These are phyloP conservation scores for Coniochaeta sp. DNA, from an alignment of 2,329 filamentous ascomycete genomes.

Conservation along the genomic window DNA sequence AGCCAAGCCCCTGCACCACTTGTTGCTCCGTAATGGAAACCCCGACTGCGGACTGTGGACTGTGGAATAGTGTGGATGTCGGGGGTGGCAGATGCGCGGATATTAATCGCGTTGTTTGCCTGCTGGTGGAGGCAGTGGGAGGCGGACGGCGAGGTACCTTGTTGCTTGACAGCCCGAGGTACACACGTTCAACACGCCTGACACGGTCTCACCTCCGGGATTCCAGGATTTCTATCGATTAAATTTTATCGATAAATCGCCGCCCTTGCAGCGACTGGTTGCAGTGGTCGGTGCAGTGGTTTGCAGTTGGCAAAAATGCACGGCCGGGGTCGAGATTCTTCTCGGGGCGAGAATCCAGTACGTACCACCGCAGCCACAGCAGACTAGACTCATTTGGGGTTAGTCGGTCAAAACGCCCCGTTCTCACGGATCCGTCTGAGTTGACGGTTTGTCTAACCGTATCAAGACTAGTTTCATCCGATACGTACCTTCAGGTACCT, in stretches of 20 bases:
- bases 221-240: neutral
- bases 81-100: neutral
- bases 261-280: neutral
- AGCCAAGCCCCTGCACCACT: neutral
- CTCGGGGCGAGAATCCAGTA: neutral
- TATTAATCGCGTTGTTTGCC: neutral
- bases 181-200: neutral
- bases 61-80: too few relatives aligned
- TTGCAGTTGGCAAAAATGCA: neutral
- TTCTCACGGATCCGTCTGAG: neutral
- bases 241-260: neutral
- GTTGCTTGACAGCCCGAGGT: too few relatives aligned
- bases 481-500: too few relatives aligned
- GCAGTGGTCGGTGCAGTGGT: too few relatives aligned
- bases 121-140: neutral
- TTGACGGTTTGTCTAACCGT: neutral
- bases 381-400: neutral
- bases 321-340: neutral
- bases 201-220: neutral
- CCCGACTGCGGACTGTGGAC: too few relatives aligned
- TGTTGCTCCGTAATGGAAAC: too few relatives aligned
- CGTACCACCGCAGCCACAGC: too few relatives aligned
- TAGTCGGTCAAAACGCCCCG: too few relatives aligned
- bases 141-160: too few relatives aligned
- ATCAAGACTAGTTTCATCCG: neutral